phyloP scores from a whole-genome alignment of 768 basidiomycete genomes.

The Psilocybe subaeruginosa region DNA sequence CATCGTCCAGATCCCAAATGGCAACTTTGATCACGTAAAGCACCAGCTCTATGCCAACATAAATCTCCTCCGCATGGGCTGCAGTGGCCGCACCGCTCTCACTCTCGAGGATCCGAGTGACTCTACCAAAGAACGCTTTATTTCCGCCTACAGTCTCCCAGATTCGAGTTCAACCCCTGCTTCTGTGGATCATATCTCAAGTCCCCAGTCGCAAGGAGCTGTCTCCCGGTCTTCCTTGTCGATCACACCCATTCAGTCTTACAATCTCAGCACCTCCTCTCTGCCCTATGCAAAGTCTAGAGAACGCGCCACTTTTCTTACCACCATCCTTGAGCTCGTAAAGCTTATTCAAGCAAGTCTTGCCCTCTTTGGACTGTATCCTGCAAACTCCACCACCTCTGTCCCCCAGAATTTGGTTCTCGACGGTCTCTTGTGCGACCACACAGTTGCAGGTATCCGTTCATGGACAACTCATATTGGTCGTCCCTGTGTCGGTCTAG shows the following conservation, averaged over 20 bases:
- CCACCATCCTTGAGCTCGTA: constrained; percentile 76
- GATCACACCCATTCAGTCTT: constrained; percentile 9
- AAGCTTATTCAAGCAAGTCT: constrained; percentile 75
- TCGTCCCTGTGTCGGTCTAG: constrained; percentile 59
- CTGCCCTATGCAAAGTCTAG: constrained; percentile 19
- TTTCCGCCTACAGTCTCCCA: constrained; percentile 65
- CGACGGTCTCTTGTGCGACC: constrained; percentile 80
- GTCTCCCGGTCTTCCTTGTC: constrained; percentile 12
- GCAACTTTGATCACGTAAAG: constrained; percentile 62
- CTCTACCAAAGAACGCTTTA: constrained; percentile 80
- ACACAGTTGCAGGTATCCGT: constrained; percentile 71
- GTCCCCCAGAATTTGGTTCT: constrained; percentile 25
- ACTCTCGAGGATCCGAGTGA: constrained; percentile 84
- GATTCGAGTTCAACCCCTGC: constrained; percentile 32
- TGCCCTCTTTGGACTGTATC: constrained; percentile 68
- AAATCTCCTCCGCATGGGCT: constrained; percentile 83
- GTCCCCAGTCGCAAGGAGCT: constrained; percentile 20
- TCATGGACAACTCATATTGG: constrained; percentile 72
- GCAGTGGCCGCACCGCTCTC: constrained; percentile 74
- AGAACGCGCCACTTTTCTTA: constrained; percentile 48
- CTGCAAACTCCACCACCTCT: constrained; percentile 16
- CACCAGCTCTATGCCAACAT: constrained; percentile 82
- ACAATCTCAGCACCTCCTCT: constrained; percentile 17
- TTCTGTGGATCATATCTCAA: no score
- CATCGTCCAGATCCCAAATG: constrained; percentile 77